Conservation (phyloP, 2,329 filamentous ascomycete species). For the Trichoderma afroharzianum region DNA sequence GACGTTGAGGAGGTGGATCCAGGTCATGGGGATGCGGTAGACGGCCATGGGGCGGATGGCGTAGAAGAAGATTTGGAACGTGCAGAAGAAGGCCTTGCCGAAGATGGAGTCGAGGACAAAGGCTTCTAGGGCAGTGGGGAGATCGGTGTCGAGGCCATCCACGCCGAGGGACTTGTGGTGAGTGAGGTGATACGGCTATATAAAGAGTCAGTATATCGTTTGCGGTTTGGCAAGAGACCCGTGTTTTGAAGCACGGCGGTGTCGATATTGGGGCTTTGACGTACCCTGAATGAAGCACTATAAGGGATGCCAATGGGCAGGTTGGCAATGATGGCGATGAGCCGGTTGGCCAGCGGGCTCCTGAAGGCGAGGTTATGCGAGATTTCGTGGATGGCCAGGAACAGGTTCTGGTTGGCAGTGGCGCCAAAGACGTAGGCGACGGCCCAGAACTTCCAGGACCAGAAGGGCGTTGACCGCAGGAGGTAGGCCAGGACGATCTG, state of each 20-base stretch:
- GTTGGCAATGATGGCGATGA: slow-evolving; percentile 91
- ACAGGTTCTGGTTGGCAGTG: slow-evolving; percentile 96
- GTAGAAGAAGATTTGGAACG: slow-evolving; percentile 99
- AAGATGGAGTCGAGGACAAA: slow-evolving; percentile 90
- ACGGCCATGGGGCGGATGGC: slow-evolving; percentile 93
- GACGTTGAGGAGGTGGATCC: slow-evolving; percentile 81
- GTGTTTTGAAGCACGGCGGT: not conserved
- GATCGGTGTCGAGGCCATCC: slow-evolving; percentile 91
- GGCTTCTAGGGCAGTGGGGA: slow-evolving; percentile 88
- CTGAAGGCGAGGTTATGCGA: slow-evolving; percentile 95
- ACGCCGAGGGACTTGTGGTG: slow-evolving; percentile 99
- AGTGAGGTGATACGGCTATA: slow-evolving; percentile 88
- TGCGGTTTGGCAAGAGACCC: not conserved
- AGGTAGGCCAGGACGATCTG: slow-evolving; percentile 76
- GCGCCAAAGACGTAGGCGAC: slow-evolving; percentile 90
- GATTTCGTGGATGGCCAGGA: slow-evolving; percentile 98
- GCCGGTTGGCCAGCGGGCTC: slow-evolving; percentile 71
- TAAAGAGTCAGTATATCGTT: not conserved
- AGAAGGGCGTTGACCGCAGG: slow-evolving; percentile 71
- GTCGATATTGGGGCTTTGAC: slow-evolving; percentile 28
- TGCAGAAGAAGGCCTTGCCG: slow-evolving; percentile 98
- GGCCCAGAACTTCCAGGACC: slow-evolving; percentile 80
- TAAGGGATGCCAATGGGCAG: slow-evolving; percentile 94
- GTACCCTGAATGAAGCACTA: slow-evolving; percentile 86
- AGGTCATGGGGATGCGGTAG: slow-evolving; percentile 83